Conservation (phyloP, 495 filamentous ascomycete species). For the Chaetomium fimeti region DNA sequence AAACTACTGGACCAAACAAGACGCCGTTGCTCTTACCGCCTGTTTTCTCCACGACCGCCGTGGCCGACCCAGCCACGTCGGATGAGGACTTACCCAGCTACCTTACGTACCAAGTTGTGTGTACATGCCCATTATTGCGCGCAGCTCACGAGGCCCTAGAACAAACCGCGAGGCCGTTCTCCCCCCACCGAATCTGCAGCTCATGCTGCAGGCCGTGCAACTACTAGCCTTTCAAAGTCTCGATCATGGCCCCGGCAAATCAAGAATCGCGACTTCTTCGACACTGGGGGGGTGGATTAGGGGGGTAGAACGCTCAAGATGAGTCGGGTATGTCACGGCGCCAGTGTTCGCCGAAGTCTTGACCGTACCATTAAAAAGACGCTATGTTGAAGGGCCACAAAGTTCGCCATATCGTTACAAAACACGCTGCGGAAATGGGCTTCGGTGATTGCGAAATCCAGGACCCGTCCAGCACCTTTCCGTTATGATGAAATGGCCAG, state of each 20-base stretch:
- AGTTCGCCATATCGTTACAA: constrained; percentile 33
- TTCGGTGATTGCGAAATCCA: background rate
- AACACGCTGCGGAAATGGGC: constrained; percentile 8
- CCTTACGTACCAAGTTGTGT: no score
- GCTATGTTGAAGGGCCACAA: constrained; percentile 32
- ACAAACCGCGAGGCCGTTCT: background rate
- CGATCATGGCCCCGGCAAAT: background rate
- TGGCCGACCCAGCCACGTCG: background rate
- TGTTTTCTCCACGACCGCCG: background rate
- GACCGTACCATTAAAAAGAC: background rate
- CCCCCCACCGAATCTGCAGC: background rate
- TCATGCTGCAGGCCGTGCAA: background rate
- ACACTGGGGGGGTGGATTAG: no score
- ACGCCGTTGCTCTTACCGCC: background rate
- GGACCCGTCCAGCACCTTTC: background rate
- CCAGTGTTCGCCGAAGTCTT: background rate
- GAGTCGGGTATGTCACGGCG: background rate
- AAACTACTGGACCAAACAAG: background rate
- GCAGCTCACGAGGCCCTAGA: background rate
- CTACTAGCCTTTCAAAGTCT: background rate
- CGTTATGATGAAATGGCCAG: constrained; percentile 21
- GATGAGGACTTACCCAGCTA: background rate
- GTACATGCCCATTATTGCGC: background rate
- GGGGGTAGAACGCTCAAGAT: background rate
- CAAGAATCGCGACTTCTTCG: background rate